phyloP scores from a whole-genome alignment of 768 basidiomycete species.

The Tephrocybe sp. region DNA sequence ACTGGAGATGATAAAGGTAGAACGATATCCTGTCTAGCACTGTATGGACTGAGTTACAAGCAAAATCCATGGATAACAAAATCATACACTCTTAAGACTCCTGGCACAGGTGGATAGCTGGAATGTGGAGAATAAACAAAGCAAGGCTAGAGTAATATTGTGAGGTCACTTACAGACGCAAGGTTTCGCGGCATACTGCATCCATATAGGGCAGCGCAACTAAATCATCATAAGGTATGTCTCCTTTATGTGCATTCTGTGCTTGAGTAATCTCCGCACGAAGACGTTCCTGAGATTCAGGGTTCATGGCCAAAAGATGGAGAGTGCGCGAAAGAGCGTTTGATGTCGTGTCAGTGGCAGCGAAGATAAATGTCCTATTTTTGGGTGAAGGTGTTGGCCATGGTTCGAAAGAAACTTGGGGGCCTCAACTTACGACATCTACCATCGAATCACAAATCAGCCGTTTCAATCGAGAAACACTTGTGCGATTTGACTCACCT shows the following conservation, averaged over 20 bases:
- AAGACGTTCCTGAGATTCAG: slow-evolving; percentile 24
- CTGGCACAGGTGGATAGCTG: not conserved
- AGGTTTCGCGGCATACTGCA: slow-evolving; percentile 1
- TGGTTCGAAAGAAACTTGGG: not conserved
- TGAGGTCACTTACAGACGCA: not conserved
- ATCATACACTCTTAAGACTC: not conserved
- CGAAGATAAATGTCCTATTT: slow-evolving; percentile 25
- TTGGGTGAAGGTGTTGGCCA: not conserved
- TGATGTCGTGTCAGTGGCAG: slow-evolving; percentile 29
- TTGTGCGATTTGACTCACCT: not conserved
- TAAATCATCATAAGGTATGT: slow-evolving; percentile 25
- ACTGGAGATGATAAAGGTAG: slow-evolving; percentile 33
- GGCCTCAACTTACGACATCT: slow-evolving; percentile 9
- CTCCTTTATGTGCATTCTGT: slow-evolving; percentile 1
- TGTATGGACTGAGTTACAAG: slow-evolving; percentile 13
- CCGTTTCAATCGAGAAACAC: not conserved
- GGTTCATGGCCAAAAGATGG: slow-evolving; percentile 21
- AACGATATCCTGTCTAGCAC: slow-evolving; percentile 25
- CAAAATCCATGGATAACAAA: too few relatives aligned
- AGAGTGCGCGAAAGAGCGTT: slow-evolving; percentile 23
- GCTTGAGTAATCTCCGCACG: slow-evolving; percentile 22
- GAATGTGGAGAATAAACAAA: not conserved
- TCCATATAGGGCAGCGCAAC: slow-evolving; percentile 3
- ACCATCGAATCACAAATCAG: not conserved
- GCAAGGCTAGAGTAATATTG: not conserved